phyloP scores from a whole-genome alignment of 2,329 filamentous ascomycete species.

The Fusarium sp. region DNA sequence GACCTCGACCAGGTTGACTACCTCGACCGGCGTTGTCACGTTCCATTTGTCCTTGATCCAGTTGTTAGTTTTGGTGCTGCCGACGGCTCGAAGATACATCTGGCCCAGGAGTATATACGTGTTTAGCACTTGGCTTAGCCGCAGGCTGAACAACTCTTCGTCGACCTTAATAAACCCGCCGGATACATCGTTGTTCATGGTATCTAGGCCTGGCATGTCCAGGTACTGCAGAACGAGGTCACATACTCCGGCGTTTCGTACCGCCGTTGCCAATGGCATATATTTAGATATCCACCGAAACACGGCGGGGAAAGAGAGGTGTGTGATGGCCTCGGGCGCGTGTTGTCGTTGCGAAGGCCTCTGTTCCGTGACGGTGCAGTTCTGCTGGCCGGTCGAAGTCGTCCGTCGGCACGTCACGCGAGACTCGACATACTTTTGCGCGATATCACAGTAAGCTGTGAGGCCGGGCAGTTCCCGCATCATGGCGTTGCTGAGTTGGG shows the following conservation, averaged over 20 bases:
- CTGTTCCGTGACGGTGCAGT: constrained; percentile 15
- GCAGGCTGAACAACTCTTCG: neutral
- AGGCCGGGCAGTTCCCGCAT: neutral
- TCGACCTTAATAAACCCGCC: neutral
- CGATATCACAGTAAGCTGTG: neutral
- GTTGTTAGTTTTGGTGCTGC: neutral
- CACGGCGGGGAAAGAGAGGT: neutral
- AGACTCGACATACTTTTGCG: constrained; percentile 26
- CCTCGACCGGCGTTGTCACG: neutral
- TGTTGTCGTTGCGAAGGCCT: neutral
- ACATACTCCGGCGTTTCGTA: neutral
- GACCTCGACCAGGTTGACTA: neutral
- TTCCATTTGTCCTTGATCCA: neutral
- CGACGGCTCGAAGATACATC: neutral
- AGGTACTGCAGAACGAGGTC: neutral
- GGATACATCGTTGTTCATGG: neutral
- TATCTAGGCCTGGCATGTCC: neutral
- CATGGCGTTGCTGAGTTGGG: neutral
- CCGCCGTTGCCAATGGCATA: neutral
- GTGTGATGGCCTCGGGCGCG: neutral
- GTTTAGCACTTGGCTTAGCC: constrained; percentile 22
- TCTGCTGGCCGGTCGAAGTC: neutral
- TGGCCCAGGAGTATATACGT: constrained; percentile 18
- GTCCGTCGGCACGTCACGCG: constrained; percentile 6
- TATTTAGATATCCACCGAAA: neutral